Percentiles rank a stretch among this genome's conserved stretches.
phyloP scores from a whole-genome alignment of 2,329 filamentous ascomycete genomes.

The Sporothrix sp. region DNA sequence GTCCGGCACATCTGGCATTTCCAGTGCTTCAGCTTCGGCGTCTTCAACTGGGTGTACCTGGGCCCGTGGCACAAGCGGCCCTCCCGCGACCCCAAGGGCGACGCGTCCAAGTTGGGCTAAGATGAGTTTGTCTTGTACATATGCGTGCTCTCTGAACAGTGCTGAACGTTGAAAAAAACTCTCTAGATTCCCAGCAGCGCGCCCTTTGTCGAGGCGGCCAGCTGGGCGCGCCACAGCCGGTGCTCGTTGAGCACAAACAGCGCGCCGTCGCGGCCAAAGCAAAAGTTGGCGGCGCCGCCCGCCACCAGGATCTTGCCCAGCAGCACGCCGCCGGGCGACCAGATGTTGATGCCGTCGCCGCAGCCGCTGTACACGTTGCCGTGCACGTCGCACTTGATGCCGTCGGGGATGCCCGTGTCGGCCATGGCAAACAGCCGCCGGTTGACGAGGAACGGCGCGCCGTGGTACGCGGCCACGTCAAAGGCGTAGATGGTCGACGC shows the following conservation, averaged over 20 bases:
- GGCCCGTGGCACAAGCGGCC: no score
- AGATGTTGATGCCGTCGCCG: slow-evolving; percentile 40
- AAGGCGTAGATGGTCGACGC: slow-evolving; percentile 30
- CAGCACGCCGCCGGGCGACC: slow-evolving; percentile 33
- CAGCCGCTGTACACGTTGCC: slow-evolving; percentile 40
- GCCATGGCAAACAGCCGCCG: slow-evolving; percentile 43
- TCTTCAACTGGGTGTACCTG: no score
- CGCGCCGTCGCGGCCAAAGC: slow-evolving; percentile 32
- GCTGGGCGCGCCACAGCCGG: slow-evolving; percentile 29
- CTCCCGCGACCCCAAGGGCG: no score
- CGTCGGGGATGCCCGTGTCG: slow-evolving; percentile 34
- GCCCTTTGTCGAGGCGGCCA: slow-evolving; percentile 7
- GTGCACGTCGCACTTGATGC: slow-evolving; percentile 31
- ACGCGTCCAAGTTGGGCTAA: no score
- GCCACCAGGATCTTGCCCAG: slow-evolving; percentile 32
- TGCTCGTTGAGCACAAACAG: slow-evolving; percentile 39
- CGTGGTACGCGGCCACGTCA: slow-evolving; percentile 30
- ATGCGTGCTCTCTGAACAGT: no score
- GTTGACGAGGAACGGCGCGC: slow-evolving; percentile 35
- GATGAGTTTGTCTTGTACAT: no score
- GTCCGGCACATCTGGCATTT: no score
- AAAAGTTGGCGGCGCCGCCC: slow-evolving; percentile 36
- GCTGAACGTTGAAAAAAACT: no score
- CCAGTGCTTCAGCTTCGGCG: no score
- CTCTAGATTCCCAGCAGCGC: slow-evolving; percentile 9